Base-by-base conservation (phyloP, 352 stramenopile species). In the Globisporangium recalcitrans region DNA sequence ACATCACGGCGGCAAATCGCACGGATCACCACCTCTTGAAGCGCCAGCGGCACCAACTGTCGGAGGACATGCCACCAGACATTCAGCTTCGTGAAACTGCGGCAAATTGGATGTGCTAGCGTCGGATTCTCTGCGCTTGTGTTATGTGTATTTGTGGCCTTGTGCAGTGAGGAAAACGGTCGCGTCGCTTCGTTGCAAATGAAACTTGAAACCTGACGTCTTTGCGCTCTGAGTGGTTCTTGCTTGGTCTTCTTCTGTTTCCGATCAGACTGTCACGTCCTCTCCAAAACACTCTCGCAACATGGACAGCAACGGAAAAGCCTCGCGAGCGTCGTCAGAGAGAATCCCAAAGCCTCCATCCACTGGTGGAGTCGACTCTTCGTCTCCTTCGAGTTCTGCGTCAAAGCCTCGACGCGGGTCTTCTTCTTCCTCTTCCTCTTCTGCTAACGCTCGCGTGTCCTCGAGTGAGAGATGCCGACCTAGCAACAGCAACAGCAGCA, bases 331-430 rank as follows among this genome's bases (percentile, higher is more conserved):
- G 9, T 22, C 52, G 19, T 29, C 27, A 52, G 56, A 22, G 9
- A 65, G 55, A 29, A 42, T 46, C 13, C 58, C 63, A 24, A 67
- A 69, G 52, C 64, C n/a, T n/a, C n/a, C 64, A 4, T 60, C 69
- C 14, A 57, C 72, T 19, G 49, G 64, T 26, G 38, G 38, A 46
- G 38, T 0, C 9, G 16, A 46, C 10, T 47, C 63, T n/a, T 31
- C 62, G n/a, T 2, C 36, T n/a, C 22, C 32, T 1, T 38, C 36
- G 19, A 3, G 7, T 21, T 55, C 31, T 19, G 9, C 29, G 1
- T 13, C 51, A 44, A 57, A 57, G 29, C 29, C 51, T 57, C 51
- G 29, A n/a, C 51, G 51, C 21, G 21, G 51, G 29, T 44, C n/a
- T 16, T 29, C 60, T 58, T 57, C 24, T 22, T 55, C 60, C 19